Percentiles rank a stretch among this genome's conserved stretches.
These are phyloP conservation scores for Psidium guajava DNA, from an alignment of 345 rosid genomes.

Conservation along the genomic window DNA sequence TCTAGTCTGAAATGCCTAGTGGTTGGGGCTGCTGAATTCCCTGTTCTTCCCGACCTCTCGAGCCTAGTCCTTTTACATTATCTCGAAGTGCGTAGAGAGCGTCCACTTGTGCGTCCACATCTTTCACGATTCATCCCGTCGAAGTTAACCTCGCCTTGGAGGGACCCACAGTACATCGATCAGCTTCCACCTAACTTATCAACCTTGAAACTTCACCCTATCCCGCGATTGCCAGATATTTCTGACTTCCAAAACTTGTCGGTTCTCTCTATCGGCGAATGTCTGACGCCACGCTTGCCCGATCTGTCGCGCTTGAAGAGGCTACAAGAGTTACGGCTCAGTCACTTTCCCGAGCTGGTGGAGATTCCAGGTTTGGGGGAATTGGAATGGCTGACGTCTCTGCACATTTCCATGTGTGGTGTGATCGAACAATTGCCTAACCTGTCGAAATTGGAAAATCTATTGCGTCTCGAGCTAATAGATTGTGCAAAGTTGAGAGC, in stretches of 20 bases:
- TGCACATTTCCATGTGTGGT: background rate
- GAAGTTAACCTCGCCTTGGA: background rate
- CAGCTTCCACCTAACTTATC: background rate
- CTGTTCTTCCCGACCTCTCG: background rate
- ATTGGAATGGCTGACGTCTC: background rate
- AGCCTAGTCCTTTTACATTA: background rate
- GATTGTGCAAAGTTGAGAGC: too few relatives aligned
- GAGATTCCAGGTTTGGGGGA: background rate
- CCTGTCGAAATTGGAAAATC: too few relatives aligned
- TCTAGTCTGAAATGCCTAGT: background rate
- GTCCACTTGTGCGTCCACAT: too few relatives aligned
- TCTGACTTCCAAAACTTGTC: background rate
- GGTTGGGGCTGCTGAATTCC: background rate
- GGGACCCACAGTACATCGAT: background rate
- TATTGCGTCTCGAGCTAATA: too few relatives aligned
- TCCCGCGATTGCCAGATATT: background rate
- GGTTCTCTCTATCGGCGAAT: background rate
- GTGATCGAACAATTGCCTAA: too few relatives aligned
- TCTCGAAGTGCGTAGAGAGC: background rate
- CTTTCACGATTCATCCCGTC: fast-evolving
- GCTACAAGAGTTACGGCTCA: background rate
- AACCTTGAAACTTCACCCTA: background rate
- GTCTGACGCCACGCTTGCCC: background rate
- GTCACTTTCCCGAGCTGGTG: fast-evolving
- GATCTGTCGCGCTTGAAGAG: background rate